Base-by-base conservation (phyloP, 495 filamentous ascomycete genomes). In the Penicillium simplicissimum region DNA sequence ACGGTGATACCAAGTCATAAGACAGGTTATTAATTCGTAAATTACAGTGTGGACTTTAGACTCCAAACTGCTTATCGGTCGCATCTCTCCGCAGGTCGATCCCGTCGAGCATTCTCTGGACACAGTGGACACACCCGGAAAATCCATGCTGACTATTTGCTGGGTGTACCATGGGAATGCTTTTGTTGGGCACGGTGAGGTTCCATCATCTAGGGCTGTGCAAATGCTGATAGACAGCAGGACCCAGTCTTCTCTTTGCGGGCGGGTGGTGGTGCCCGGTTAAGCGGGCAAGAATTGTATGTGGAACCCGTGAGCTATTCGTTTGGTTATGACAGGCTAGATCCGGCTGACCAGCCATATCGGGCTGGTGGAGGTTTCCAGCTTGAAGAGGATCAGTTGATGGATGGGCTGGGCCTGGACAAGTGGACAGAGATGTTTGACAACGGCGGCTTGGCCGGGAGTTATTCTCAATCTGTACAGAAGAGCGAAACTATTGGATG, bases 101-200 rank as follows among this genome's bases (percentile, higher is more conserved):
- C 57, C 57, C 36, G 43, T 36, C 2, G 9, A 23, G 9, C 35
- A 33, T 13, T 28, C 33, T 28, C 15, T 19, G 36, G 47, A 9
- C 2, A 17, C 51, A 52, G 35, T 59, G 57, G 57, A 23, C 28
- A 21, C 47, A 59, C 37, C 48, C 36, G 35, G 57, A 19, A 53
- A 59, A 53, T 53, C 48, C 57, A 53, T 23, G 15, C 33, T 19
- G 4, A 35, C 51, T 13, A 31, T 31, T 21, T 19, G 21, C 15
- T 52, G 14, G 45, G 14, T 31, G 28, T 34, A 52, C 33, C 51
- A 53, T 35, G 51, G 51, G 35, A 53, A 15, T 3, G 6, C 28
- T 31, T 4, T 3, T n/a, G 23, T 5, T 49, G 45, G 25, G 13
- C 10, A 23, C 45, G 45, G 14, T 11, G 21, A 47, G 45, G 7